Percentiles rank a stretch among this genome's conserved stretches.
Evolutionary conservation across 495 filamentous ascomycete genomes (phyloP).

Genomic region (Talaromyces ruber): DNA sequence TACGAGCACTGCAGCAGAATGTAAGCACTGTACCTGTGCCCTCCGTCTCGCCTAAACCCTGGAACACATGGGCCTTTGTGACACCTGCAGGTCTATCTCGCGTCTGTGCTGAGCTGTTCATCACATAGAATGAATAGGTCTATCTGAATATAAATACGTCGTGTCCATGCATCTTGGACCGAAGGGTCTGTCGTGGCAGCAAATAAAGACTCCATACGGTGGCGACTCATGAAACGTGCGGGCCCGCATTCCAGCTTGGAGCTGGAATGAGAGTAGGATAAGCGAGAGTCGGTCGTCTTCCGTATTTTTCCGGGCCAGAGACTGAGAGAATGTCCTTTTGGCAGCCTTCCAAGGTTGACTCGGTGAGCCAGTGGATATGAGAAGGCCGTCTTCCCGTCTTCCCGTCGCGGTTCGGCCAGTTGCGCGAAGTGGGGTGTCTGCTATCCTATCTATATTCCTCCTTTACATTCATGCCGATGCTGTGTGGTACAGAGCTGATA

Average conservation of each 20-base stretch:
- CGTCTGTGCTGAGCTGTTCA: not conserved
- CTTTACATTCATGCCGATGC: too few relatives aligned
- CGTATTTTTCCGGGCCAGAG: not conserved
- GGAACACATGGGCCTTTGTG: constrained; percentile 1
- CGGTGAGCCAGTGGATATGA: not conserved
- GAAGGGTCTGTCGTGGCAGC: not conserved
- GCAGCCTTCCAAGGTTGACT: not conserved
- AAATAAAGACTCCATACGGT: not conserved
- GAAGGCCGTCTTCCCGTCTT: not conserved
- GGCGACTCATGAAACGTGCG: not conserved
- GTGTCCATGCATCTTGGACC: not conserved
- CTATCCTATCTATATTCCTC: not conserved
- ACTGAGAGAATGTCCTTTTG: not conserved
- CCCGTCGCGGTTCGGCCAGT: not conserved
- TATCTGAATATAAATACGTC: not conserved
- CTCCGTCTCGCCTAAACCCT: not conserved
- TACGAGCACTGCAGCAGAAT: not conserved
- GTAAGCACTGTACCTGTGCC: not conserved
- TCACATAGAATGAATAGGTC: too few relatives aligned
- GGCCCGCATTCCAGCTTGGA: not conserved
- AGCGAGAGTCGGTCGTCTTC: not conserved
- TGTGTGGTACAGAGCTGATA: not conserved
- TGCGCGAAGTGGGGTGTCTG: not conserved
- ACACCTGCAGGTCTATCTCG: not conserved
- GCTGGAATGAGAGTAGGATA: not conserved